Evolutionary conservation across 1,284 basidiomycete genomes (phyloP).

Genomic region (Rhodotorula sp.): DNA sequence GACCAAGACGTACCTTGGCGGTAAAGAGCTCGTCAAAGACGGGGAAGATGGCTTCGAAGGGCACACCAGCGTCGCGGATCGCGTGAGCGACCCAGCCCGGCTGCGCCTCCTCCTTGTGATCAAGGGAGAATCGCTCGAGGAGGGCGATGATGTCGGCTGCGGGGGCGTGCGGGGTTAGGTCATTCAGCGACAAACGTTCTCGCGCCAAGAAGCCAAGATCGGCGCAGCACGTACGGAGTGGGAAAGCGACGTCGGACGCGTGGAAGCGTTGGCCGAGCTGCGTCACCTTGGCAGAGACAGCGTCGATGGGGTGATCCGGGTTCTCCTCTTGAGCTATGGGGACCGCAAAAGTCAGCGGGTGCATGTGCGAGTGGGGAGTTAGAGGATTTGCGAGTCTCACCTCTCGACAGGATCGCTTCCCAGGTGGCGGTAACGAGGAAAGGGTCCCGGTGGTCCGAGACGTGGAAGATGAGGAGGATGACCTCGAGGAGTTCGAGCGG

Average conservation of each 20-base stretch:
- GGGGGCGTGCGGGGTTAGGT: background rate
- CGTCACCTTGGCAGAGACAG: constrained; percentile 63
- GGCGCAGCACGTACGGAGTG: constrained; percentile 62
- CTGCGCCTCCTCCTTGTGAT: constrained; percentile 59
- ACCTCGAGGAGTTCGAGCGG: constrained; percentile 80
- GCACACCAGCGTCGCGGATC: constrained; percentile 71
- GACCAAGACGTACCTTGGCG: constrained; percentile 62
- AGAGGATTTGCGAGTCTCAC: constrained; percentile 48
- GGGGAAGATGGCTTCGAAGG: constrained; percentile 75
- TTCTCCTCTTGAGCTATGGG: constrained; percentile 51
- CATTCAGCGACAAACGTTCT: background rate
- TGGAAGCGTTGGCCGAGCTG: constrained; percentile 79
- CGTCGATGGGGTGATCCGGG: constrained; percentile 62
- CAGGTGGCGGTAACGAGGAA: constrained; percentile 79
- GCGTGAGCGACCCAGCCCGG: constrained; percentile 77
- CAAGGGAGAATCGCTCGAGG: constrained; percentile 65
- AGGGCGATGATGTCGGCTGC: constrained; percentile 67
- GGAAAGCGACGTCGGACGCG: constrained; percentile 86
- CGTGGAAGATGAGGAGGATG: constrained; percentile 87
- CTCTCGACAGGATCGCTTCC: constrained; percentile 78
- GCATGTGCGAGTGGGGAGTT: constrained; percentile 33
- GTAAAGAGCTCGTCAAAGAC: constrained; percentile 83
- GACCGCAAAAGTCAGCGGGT: background rate
- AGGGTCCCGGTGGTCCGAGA: constrained; percentile 87
- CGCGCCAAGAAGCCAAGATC: background rate